A percentile compares a stretch with the other conserved stretches of the same genome.
phyloP scores from a whole-genome alignment of 768 basidiomycete species.

The Macrolepiota dolichaula region DNA sequence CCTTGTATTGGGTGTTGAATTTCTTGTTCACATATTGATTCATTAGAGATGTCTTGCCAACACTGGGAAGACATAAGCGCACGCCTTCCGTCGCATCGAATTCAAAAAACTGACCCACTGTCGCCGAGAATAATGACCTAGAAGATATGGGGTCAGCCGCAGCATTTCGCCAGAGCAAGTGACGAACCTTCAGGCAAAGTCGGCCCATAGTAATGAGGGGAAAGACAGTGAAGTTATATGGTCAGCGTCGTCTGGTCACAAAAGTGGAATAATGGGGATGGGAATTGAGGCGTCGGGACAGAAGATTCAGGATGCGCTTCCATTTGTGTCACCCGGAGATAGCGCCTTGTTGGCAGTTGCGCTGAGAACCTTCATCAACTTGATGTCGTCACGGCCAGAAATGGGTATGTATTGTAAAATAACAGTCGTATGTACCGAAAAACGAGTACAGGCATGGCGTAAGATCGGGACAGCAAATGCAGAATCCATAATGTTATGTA shows the following conservation, averaged over 20 bases:
- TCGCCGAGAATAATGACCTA: slow-evolving; percentile 99
- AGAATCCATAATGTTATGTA: slow-evolving; percentile 7
- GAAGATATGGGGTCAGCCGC: neutral
- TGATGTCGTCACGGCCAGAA: neutral
- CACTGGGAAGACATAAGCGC: slow-evolving; percentile 46
- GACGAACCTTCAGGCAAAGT: slow-evolving; percentile 74
- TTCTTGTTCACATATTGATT: slow-evolving; percentile 99
- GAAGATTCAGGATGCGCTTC: slow-evolving; percentile 2
- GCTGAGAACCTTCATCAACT: slow-evolving; percentile 1
- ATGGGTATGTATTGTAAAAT: slow-evolving; percentile 11
- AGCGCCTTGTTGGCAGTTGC: neutral
- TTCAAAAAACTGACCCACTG: slow-evolving; percentile 65
- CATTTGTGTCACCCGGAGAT: slow-evolving; percentile 6
- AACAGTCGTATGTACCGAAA: slow-evolving; percentile 2
- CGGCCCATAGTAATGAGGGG: slow-evolving; percentile 71
- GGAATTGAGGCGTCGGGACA: neutral
- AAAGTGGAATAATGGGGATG: neutral
- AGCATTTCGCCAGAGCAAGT: neutral
- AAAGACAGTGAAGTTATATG: slow-evolving; percentile 16
- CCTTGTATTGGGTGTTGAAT: slow-evolving; percentile 99
- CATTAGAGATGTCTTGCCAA: slow-evolving; percentile 99
- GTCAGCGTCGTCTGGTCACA: slow-evolving; percentile 14
- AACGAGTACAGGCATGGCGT: slow-evolving; percentile 11
- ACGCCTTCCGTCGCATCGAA: neutral
- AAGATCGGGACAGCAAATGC: slow-evolving; percentile 7